Conservation (phyloP, 1,284 basidiomycete genomes). For the Phellopilus nigrolimitatus region DNA sequence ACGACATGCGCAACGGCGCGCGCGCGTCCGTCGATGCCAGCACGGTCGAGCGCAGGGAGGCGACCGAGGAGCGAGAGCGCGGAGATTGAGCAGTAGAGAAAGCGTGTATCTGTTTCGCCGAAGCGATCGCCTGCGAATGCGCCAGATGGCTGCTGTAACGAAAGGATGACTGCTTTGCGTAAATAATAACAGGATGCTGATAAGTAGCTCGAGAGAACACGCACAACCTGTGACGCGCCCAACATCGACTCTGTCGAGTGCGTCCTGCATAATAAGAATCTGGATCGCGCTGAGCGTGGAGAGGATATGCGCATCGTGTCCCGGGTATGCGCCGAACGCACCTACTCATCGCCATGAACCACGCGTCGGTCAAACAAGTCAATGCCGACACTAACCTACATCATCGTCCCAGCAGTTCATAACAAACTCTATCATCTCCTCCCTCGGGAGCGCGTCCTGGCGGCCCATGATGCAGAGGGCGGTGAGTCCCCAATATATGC, state of each 20-base stretch:
- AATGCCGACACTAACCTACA: slow-evolving; percentile 52
- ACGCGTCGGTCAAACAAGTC: slow-evolving; percentile 15
- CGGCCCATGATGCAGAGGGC: slow-evolving; percentile 80
- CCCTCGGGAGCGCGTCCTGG: slow-evolving; percentile 71
- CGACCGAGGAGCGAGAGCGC: slow-evolving; percentile 79
- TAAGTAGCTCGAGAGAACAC: slow-evolving; percentile 26
- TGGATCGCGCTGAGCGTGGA: slow-evolving; percentile 91
- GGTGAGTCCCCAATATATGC: slow-evolving; percentile 94
- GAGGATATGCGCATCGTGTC: slow-evolving; percentile 88
- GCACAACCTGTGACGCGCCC: slow-evolving; percentile 73
- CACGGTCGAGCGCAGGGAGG: slow-evolving; percentile 38
- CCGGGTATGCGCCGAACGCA: slow-evolving; percentile 87
- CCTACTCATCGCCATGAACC: slow-evolving; percentile 42
- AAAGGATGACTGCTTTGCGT: slow-evolving; percentile 62
- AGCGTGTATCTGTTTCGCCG: slow-evolving; percentile 91
- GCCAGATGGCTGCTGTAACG: slow-evolving; percentile 80
- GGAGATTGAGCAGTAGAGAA: slow-evolving; percentile 82
- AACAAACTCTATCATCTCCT: slow-evolving; percentile 87
- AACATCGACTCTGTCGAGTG: slow-evolving; percentile 66
- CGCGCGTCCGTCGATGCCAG: slow-evolving; percentile 32
- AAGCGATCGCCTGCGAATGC: slow-evolving; percentile 87
- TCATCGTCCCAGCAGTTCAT: slow-evolving; percentile 92
- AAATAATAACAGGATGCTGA: not conserved
- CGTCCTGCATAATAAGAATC: slow-evolving; percentile 83
- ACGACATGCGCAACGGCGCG: slow-evolving; percentile 71